These are phyloP conservation scores for Lathyrus sativus DNA, from an alignment of 306 rosid species.

Conservation along the genomic window DNA sequence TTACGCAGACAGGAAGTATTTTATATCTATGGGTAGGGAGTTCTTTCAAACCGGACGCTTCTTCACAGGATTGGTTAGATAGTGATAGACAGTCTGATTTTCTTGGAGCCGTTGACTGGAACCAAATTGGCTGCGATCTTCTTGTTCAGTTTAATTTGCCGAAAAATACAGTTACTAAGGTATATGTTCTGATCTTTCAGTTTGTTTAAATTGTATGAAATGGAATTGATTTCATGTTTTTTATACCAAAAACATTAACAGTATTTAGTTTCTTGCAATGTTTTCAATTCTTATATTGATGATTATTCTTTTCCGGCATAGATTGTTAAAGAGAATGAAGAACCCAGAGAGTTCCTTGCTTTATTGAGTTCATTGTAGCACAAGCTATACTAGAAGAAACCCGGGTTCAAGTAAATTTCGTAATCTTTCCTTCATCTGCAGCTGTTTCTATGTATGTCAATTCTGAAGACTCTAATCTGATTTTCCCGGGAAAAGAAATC, in stretches of 20 bases:
- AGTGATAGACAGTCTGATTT: slow-evolving; percentile 55
- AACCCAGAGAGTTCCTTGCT: slow-evolving; percentile 67
- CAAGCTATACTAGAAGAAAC: slow-evolving; percentile 30
- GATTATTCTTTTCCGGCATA: slow-evolving; percentile 42
- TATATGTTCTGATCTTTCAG: slow-evolving; percentile 46
- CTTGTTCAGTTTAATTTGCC: slow-evolving; percentile 63
- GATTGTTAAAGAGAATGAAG: slow-evolving; percentile 82
- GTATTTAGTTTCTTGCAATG: slow-evolving; percentile 16
- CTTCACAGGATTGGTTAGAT: slow-evolving; percentile 50
- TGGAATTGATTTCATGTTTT: slow-evolving; percentile 18
- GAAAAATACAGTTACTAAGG: slow-evolving; percentile 66
- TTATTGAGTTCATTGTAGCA: slow-evolving; percentile 63
- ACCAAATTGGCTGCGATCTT: slow-evolving; percentile 57
- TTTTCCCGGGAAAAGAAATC: slow-evolving; percentile 38
- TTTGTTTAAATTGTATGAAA: not conserved
- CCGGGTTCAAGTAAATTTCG: slow-evolving; percentile 36
- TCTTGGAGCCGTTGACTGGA: slow-evolving; percentile 64
- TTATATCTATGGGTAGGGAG: slow-evolving; percentile 88
- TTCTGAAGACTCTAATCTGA: slow-evolving; percentile 43
- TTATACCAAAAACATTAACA: not conserved
- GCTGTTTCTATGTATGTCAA: slow-evolving; percentile 44
- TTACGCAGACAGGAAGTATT: slow-evolving; percentile 45
- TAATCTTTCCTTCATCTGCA: slow-evolving; percentile 37
- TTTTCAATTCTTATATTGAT: slow-evolving; percentile 31
- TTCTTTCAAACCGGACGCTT: slow-evolving; percentile 52